Conservation (phyloP, 208 protist genomes). For the Trypanosoma conorhini region DNA sequence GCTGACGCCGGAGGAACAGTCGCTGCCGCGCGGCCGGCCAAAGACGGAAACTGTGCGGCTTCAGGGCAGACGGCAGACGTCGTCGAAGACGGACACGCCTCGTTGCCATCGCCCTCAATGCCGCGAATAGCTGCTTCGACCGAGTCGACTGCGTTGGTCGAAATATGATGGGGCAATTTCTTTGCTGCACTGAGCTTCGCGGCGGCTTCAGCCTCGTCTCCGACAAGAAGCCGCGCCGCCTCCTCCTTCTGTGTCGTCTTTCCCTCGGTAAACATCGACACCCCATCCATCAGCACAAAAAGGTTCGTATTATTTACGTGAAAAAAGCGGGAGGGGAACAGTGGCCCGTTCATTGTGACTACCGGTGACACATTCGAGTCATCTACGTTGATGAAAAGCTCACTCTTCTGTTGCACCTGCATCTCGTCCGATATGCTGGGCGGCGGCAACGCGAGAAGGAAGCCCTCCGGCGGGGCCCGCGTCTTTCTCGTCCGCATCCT, state of each 20-base stretch:
- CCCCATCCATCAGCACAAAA: slow-evolving; percentile 86
- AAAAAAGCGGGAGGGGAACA: slow-evolving; percentile 65
- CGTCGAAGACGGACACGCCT: neutral
- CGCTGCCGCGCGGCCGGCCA: neutral
- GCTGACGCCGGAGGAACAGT: neutral
- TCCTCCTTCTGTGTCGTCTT: slow-evolving; percentile 71
- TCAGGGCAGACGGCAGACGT: neutral
- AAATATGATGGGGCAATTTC: neutral
- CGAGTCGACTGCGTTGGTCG: slow-evolving; percentile 42
- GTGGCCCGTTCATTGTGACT: slow-evolving; percentile 45
- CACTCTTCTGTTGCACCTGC: slow-evolving; percentile 64
- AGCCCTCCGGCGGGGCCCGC: slow-evolving; percentile 34
- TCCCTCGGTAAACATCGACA: slow-evolving; percentile 87
- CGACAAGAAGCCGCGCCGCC: slow-evolving; percentile 39
- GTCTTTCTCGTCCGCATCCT: slow-evolving; percentile 52
- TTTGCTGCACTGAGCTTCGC: neutral
- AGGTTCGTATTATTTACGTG: slow-evolving; percentile 91
- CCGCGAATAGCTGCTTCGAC: slow-evolving; percentile 78
- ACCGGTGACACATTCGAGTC: slow-evolving; percentile 77
- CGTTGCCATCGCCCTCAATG: slow-evolving; percentile 52
- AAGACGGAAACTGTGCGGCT: neutral
- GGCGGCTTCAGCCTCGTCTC: slow-evolving; percentile 12
- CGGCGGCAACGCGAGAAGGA: slow-evolving; percentile 60
- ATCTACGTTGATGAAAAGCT: slow-evolving; percentile 80
- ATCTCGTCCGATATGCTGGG: slow-evolving; percentile 46